Conservation (phyloP, 2,329 filamentous ascomycete genomes). For the Parafenestella ontariensis region DNA sequence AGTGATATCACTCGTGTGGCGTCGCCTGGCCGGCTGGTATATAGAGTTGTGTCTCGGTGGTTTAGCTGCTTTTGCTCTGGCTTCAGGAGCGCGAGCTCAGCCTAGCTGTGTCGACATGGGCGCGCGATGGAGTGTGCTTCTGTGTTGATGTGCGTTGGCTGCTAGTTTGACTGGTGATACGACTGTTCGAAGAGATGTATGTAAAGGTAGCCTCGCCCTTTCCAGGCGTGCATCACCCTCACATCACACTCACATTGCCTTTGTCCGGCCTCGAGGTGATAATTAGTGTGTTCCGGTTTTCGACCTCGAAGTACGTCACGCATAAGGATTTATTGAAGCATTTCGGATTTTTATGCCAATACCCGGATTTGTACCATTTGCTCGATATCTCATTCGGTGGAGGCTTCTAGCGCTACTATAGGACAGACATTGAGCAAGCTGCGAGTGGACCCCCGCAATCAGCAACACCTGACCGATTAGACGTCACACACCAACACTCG, state of each 20-base stretch:
- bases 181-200: slow-evolving; percentile 11
- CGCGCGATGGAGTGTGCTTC: slow-evolving; percentile 23
- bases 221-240: slow-evolving; percentile 1
- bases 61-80: slow-evolving; percentile 16
- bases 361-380: no score
- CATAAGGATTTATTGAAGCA: background rate
- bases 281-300: background rate
- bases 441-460: background rate
- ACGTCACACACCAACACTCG: background rate
- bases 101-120: slow-evolving; percentile 8
- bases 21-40: slow-evolving; percentile 1
- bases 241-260: background rate
- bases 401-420: background rate
- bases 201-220: background rate
- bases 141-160: slow-evolving; percentile 13
- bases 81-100: slow-evolving; percentile 7
- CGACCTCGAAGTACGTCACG: background rate
- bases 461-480: background rate
- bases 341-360: background rate
- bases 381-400: no score
- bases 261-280: slow-evolving; percentile 1
- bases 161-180: slow-evolving; percentile 4
- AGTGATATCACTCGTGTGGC: slow-evolving; percentile 7
- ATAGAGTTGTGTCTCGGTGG: slow-evolving; percentile 8
- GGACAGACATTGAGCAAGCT: background rate